Evolutionary conservation across 2,329 filamentous ascomycete genomes (phyloP), one percentile per base, ranked within the genome.

Genomic region (Pseudogymnoascus sp.): DNA sequence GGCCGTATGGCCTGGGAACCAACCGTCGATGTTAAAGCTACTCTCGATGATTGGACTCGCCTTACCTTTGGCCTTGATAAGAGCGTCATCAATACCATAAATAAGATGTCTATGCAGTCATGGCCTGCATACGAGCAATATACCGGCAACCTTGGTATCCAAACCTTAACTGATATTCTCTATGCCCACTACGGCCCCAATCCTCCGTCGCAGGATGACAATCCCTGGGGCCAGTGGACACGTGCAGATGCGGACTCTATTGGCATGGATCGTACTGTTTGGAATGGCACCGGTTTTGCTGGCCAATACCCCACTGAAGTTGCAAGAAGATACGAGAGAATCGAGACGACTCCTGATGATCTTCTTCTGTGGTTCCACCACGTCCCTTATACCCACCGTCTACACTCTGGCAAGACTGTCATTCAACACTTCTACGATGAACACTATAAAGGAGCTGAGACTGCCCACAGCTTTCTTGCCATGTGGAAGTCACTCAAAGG

Each of bases 311-410:
- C 87, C 0, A 67, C 79, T 0, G 83, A 87, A 64, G 73, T 90
- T 0, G 82, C 84, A 0, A 71, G 76, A 2, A 73, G 76, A 68
- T 90, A 81, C 70, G 87, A 90, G 67, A 74, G 81, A 46, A 76
- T 85, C 16, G 79, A 82, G 12, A 86, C 83, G 0, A 90, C 87
- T 0, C 87, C 87, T 0, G 88, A 90, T 65, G 78, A 90, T 21
- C 76, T 90, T 1, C 73, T 90, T 2, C 77, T 90, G 1, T 91
- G 88, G 88, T 90, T 90, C 75, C 88, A 90, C 72, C 88, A 91
- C 69, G 85, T 90, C 0, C 81, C 82, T 3, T 91, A 89, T 71
- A 88, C 84, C 0, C 82, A 88, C 40, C 73, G 72, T 5, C 79
- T 90, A 1, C 78, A 85, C 8, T 84, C 81, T 0, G 85, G 86